Evolutionary conservation across 768 basidiomycete species (phyloP).

Genomic region (Leccinum uliginosum): DNA sequence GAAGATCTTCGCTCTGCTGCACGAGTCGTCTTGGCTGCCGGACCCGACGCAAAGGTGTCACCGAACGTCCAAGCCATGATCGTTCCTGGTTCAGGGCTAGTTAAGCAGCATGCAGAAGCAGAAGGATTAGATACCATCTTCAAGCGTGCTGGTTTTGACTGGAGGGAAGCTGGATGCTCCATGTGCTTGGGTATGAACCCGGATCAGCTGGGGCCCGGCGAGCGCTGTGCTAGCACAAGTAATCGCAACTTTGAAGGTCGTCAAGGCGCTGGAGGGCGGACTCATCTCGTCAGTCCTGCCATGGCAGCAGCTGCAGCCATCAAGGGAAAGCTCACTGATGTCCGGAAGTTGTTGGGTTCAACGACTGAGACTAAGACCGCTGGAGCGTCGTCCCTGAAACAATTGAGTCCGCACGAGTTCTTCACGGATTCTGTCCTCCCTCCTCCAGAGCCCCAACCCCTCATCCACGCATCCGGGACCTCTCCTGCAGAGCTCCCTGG

Average conservation of each 20-base stretch:
- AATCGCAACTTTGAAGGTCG: conserved; percentile 94
- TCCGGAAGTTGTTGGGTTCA: conserved; percentile 65
- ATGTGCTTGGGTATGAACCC: conserved; percentile 98
- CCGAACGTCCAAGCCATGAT: conserved; percentile 80
- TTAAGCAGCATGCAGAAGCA: conserved; percentile 87
- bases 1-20: conserved; percentile 87
- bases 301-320: conserved; percentile 93
- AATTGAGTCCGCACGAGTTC: conserved; percentile 69
- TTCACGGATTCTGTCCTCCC: conserved; percentile 64
- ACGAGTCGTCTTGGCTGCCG: conserved; percentile 68
- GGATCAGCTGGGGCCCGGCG: conserved; percentile 77
- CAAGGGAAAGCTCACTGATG: conserved; percentile 80
- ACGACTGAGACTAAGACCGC: conserved; percentile 37
- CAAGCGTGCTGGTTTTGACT: conserved; percentile 89
- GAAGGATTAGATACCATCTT: conserved; percentile 85
- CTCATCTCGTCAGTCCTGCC: conserved; percentile 84
- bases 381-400: conserved; percentile 58
- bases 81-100: conserved; percentile 85
- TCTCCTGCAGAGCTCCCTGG: conserved; percentile 34
- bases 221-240: conserved; percentile 87
- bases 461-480: conserved; percentile 31
- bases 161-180: conserved; percentile 93
- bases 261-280: conserved; percentile 82
- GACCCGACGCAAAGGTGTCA: conserved; percentile 69
- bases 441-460: conserved; percentile 45